Evolutionary conservation across 106 monocot species (phyloP).

Genomic region (Dendrobium nobile): DNA sequence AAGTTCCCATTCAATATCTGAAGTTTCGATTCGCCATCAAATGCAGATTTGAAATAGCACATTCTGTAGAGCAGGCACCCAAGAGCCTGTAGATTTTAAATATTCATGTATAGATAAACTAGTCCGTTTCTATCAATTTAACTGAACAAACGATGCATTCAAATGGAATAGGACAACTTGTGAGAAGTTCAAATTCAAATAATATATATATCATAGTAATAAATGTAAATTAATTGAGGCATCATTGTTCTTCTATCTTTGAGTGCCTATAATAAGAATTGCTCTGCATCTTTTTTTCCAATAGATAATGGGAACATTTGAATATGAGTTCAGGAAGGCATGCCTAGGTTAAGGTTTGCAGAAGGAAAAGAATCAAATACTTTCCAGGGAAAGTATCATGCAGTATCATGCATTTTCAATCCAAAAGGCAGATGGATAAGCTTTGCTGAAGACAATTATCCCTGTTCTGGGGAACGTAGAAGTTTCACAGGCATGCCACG

Average conservation of each 20-base stretch:
- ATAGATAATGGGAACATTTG: neutral
- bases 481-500: too few relatives aligned
- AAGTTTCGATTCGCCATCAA: constrained; percentile 94
- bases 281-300: neutral
- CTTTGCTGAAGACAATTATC: too few relatives aligned
- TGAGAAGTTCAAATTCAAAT: neutral
- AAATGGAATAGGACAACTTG: neutral
- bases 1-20: constrained; percentile 92
- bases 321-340: constrained; percentile 1
- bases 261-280: neutral
- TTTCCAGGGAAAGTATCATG: too few relatives aligned
- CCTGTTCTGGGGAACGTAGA: too few relatives aligned
- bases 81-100: constrained; percentile 52
- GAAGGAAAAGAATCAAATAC: too few relatives aligned
- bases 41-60: constrained; percentile 84
- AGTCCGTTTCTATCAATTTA: neutral
- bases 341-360: too few relatives aligned
- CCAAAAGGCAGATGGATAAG: too few relatives aligned
- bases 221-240: neutral
- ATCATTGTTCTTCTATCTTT: neutral
- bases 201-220: neutral
- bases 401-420: too few relatives aligned
- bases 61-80: constrained; percentile 91
- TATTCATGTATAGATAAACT: neutral
- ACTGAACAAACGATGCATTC: neutral